These are phyloP conservation scores for Spongospora subterranea DNA, from an alignment of 208 protist species.

Conservation along the genomic window DNA sequence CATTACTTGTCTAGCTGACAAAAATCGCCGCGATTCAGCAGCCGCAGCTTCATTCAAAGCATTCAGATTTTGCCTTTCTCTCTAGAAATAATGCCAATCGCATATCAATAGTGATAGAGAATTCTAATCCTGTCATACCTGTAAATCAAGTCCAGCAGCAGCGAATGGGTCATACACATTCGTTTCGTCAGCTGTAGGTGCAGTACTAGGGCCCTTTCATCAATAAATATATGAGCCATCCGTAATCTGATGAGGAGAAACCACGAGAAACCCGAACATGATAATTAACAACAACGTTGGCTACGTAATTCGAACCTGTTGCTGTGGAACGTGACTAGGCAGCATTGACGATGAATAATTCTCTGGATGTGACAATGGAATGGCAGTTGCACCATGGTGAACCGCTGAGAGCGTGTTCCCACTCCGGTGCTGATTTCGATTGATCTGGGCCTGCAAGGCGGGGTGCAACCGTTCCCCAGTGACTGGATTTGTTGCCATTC, in stretches of 20 bases:
- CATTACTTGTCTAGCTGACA: neutral
- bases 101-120: neutral
- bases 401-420: neutral
- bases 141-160: constrained; percentile 31
- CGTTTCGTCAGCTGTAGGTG: neutral
- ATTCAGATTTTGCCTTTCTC: neutral
- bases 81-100: neutral
- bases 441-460: neutral
- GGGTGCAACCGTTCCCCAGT: neutral
- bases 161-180: constrained; percentile 45
- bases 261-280: neutral
- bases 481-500: neutral
- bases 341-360: too few relatives aligned
- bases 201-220: neutral
- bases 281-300: neutral
- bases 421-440: neutral
- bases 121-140: neutral
- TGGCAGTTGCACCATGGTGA: neutral
- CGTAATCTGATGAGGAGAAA: neutral
- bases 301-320: neutral
- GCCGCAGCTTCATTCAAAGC: neutral
- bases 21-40: neutral
- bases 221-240: neutral
- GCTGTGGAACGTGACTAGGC: neutral
- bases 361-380: neutral